Percentiles rank a stretch among this genome's conserved stretches.
Evolutionary conservation across 805 yeast genomes (phyloP).

Genomic region (Yamadazyma philogaea): DNA sequence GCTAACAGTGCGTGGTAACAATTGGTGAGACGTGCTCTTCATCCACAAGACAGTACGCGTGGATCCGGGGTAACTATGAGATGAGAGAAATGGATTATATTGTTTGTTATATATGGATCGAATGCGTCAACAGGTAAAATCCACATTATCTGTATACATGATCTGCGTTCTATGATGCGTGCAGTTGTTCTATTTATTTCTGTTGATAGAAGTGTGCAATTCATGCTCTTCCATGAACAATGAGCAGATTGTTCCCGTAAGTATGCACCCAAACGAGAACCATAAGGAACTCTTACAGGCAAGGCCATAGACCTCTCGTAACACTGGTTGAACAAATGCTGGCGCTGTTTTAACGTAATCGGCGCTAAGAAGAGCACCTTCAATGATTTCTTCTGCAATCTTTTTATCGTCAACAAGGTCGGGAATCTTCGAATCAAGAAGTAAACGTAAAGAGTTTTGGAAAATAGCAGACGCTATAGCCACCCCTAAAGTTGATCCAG

Average conservation of each 20-base stretch:
- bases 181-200: conserved; percentile 27
- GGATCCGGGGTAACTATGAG: conserved; percentile 2
- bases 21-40: neutral
- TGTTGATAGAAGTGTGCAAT: conserved; percentile 49
- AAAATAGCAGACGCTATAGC: conserved; percentile 65
- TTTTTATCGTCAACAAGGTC: conserved; percentile 25
- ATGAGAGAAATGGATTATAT: too few relatives aligned
- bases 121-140: too few relatives aligned
- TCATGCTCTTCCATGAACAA: conserved; percentile 56
- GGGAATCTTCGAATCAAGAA: conserved; percentile 19
- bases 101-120: too few relatives aligned
- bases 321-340: conserved; percentile 41
- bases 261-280: conserved; percentile 42
- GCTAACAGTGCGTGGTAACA: neutral
- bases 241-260: conserved; percentile 40
- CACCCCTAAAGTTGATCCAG: conserved; percentile 84
- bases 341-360: conserved; percentile 57
- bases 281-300: conserved; percentile 54
- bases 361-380: conserved; percentile 54
- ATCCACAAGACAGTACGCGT: neutral
- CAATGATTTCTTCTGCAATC: conserved; percentile 43
- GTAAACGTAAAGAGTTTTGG: conserved; percentile 42
- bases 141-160: too few relatives aligned
- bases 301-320: conserved; percentile 47
- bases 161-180: too few relatives aligned